These are phyloP conservation scores for Cercospora canescens DNA, from an alignment of 2,329 filamentous ascomycete species.

Conservation along the genomic window DNA sequence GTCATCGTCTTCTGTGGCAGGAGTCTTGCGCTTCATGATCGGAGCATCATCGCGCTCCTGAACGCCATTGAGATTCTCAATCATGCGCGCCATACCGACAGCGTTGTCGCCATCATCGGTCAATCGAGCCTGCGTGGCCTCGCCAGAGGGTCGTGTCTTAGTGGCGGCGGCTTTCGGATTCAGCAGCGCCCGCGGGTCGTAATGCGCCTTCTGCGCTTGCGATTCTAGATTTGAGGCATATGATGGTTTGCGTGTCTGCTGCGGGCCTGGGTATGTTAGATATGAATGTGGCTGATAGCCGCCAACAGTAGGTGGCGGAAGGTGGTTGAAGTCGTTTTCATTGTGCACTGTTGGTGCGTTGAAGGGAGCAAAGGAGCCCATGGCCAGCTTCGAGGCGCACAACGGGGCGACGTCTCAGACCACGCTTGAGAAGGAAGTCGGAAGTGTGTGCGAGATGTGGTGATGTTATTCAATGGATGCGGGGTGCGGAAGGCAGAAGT, in stretches of 20 bases:
- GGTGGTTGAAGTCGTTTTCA: conserved; percentile 14
- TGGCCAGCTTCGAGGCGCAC: neutral
- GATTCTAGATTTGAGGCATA: conserved; percentile 7
- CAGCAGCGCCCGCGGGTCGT: conserved; percentile 26
- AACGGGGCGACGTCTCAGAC: neutral
- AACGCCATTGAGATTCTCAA: conserved; percentile 76
- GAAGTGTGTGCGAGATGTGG: neutral
- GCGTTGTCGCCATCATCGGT: neutral
- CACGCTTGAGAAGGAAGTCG: neutral
- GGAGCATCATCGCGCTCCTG: conserved; percentile 63
- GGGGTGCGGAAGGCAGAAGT: conserved; percentile 12
- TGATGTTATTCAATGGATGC: too few species aligned
- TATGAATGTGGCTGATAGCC: conserved; percentile 3
- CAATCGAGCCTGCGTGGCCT: neutral
- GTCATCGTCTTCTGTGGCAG: conserved; percentile 36
- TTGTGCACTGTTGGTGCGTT: neutral
- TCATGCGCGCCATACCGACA: conserved; percentile 58
- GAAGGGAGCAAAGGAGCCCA: neutral
- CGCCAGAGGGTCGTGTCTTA: neutral
- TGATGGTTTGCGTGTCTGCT: conserved; percentile 31
- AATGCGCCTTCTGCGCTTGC: conserved; percentile 7
- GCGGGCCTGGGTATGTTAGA: conserved; percentile 29
- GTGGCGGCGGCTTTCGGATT: conserved; percentile 23
- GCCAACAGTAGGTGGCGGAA: conserved; percentile 10
- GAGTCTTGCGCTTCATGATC: conserved; percentile 61